A percentile compares a stretch with the other conserved stretches of the same genome.
phyloP scores from a whole-genome alignment of 805 yeast genomes.

The Kockiozyma suomiensis region DNA sequence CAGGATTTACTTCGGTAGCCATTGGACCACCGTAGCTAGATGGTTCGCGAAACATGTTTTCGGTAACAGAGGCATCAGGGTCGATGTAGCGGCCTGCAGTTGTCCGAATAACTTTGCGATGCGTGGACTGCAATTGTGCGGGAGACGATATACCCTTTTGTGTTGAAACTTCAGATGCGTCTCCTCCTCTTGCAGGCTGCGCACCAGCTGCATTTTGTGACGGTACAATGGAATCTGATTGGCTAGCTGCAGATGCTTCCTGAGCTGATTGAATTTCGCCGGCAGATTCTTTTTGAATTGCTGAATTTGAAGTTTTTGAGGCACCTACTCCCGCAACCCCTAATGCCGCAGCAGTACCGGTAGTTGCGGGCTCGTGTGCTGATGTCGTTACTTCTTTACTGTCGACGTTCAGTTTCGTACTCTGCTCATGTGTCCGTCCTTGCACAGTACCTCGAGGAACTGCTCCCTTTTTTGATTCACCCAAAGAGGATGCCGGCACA shows the following conservation, averaged over 20 bases:
- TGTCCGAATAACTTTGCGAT: slow-evolving; percentile 3
- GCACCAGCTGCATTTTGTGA: too few species aligned
- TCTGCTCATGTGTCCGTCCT: neutral
- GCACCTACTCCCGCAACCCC: too few species aligned
- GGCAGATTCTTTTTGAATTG: too few species aligned
- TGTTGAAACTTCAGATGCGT: too few species aligned
- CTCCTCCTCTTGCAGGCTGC: too few species aligned
- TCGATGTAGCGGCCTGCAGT: slow-evolving; percentile 11
- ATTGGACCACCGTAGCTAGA: slow-evolving; percentile 1
- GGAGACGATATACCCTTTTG: too few species aligned
- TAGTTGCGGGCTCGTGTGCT: too few species aligned
- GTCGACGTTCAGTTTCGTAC: neutral
- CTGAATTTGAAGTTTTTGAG: too few species aligned
- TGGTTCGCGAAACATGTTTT: slow-evolving; percentile 6
- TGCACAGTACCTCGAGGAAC: neutral
- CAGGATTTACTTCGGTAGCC: neutral
- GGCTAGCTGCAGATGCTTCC: neutral
- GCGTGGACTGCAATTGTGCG: neutral
- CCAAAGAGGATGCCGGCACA: neutral
- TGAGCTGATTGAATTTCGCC: neutral
- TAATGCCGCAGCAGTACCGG: too few species aligned
- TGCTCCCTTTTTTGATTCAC: neutral
- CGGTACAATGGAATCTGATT: neutral
- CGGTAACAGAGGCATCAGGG: neutral
- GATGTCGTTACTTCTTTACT: too few species aligned